phyloP scores from a whole-genome alignment of 352 stramenopile species.

The Bremia lactucae region DNA sequence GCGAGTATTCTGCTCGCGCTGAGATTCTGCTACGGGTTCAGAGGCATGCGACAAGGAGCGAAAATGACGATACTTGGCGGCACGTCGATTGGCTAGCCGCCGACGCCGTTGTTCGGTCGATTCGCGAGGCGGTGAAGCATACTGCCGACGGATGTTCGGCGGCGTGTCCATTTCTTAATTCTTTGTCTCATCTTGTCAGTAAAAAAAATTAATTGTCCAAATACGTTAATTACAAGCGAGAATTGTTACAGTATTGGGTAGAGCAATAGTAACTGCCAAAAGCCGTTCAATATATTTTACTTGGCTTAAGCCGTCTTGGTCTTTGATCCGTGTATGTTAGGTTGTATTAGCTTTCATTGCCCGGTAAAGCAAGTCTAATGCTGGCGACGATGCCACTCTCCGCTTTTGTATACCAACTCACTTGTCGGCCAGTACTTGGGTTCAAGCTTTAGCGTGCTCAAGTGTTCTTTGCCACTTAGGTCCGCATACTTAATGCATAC shows the following conservation, averaged over 20 bases:
- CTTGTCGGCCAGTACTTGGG: constrained; percentile 87
- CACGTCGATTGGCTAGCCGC: constrained; percentile 45
- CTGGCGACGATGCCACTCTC: constrained; percentile 59
- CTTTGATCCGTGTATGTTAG: too few relatives aligned
- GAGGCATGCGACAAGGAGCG: constrained; percentile 3
- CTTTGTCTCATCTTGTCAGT: neutral
- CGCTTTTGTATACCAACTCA: constrained; percentile 69
- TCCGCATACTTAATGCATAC: constrained; percentile 88
- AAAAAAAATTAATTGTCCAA: neutral
- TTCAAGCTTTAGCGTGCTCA: constrained; percentile 84
- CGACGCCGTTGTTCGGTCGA: constrained; percentile 33
- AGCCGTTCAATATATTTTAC: too few relatives aligned
- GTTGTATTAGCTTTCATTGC: too few relatives aligned
- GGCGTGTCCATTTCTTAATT: constrained; percentile 27
- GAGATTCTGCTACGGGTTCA: constrained; percentile 9
- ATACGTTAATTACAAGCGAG: too few relatives aligned
- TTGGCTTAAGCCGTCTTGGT: too few relatives aligned
- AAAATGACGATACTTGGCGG: constrained; percentile 62
- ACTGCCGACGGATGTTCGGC: constrained; percentile 39
- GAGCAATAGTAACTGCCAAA: too few relatives aligned
- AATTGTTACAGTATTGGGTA: too few relatives aligned
- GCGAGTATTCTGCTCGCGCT: constrained; percentile 32
- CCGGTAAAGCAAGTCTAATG: constrained; percentile 16
- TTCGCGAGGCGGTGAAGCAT: constrained; percentile 31
- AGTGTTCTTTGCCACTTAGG: constrained; percentile 74